These are phyloP conservation scores for Raddia distichophylla DNA, from an alignment of 176 grass and related monocot species.

Conservation along the genomic window DNA sequence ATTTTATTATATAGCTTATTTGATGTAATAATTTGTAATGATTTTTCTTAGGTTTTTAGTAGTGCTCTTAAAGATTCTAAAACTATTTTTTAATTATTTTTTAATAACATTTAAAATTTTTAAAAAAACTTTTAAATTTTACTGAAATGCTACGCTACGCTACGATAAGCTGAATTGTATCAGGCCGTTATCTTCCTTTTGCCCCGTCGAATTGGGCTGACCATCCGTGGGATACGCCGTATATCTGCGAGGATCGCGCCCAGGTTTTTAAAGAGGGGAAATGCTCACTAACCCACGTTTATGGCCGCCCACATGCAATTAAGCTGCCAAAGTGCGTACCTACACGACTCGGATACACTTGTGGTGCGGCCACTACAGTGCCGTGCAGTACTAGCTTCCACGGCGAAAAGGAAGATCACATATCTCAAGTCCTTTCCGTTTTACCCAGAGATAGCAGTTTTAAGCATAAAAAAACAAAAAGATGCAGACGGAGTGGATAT, in stretches of 20 bases:
- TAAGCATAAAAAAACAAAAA: too few relatives aligned
- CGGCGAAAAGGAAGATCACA: not conserved
- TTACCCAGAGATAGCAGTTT: too few relatives aligned
- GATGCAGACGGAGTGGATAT: too few relatives aligned
- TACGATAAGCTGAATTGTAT: too few relatives aligned
- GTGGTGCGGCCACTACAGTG: conserved; percentile 44
- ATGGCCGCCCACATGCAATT: conserved; percentile 33
- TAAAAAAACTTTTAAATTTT: too few relatives aligned
- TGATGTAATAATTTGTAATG: too few relatives aligned
- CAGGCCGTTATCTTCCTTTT: conserved; percentile 33
- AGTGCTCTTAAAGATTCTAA: too few relatives aligned
- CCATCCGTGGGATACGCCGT: conserved; percentile 26
- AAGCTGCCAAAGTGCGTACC: conserved; percentile 32
- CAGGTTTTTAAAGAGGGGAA: not conserved
- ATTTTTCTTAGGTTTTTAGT: too few relatives aligned
- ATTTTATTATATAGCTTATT: too few relatives aligned
- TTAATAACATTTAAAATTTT: too few relatives aligned
- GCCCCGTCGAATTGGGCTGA: conserved; percentile 35
- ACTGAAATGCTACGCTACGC: too few relatives aligned
- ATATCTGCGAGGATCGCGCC: conserved; percentile 32
- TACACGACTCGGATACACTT: conserved; percentile 34
- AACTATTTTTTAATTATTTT: too few relatives aligned
- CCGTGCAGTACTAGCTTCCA: not conserved
- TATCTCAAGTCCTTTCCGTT: not conserved
- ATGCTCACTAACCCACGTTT: conserved; percentile 28